Conservation (phyloP, 305 asterid genomes). For the Plantago lanceolata region DNA sequence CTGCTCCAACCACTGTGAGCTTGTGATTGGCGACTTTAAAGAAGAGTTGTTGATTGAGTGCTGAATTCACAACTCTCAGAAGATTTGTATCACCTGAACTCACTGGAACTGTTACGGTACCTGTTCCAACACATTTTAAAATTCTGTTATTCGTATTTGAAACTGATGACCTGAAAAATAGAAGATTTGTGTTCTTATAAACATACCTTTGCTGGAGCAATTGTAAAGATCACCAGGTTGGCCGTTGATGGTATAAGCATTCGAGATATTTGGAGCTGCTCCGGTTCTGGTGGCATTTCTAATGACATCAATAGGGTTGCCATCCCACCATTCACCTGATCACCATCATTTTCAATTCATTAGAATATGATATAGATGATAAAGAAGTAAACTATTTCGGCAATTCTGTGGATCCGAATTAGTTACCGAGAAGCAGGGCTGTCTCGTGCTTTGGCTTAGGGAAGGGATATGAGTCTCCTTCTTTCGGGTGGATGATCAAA, state of each 20-base stretch:
- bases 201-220: conserved; percentile 12
- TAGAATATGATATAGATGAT: not conserved
- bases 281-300: conserved; percentile 12
- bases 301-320: conserved; percentile 6
- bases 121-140: not conserved
- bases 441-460: conserved; percentile 12
- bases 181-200: not conserved
- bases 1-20: conserved; percentile 13
- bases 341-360: not conserved
- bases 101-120: conserved; percentile 1
- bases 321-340: conserved; percentile 17
- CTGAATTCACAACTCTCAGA: conserved; percentile 13
- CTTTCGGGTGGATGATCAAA: conserved; percentile 5
- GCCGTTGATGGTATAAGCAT: conserved; percentile 9
- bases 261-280: conserved; percentile 8
- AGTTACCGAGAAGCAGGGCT: conserved; percentile 12
- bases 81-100: conserved; percentile 3
- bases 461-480: conserved; percentile 12
- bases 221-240: conserved; percentile 14
- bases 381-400: not conserved
- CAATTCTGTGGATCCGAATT: not conserved
- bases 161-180: not conserved
- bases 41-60: conserved; percentile 8
- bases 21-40: conserved; percentile 11
- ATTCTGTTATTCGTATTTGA: not conserved